These are phyloP conservation scores for Dichotomopilus funicola DNA, from an alignment of 2,329 filamentous ascomycete genomes.

Conservation along the genomic window DNA sequence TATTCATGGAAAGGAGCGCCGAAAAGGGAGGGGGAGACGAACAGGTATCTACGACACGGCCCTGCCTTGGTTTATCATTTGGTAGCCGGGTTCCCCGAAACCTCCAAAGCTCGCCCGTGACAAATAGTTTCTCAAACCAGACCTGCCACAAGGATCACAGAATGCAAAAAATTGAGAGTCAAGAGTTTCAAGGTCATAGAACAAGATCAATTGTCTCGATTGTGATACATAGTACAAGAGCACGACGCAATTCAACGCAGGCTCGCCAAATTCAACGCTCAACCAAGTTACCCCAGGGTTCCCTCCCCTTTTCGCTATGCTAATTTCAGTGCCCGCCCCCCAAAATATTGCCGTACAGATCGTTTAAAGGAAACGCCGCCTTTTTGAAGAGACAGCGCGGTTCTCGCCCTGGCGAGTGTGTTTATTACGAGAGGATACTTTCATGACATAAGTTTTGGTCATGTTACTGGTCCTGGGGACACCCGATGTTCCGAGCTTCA, in stretches of 20 bases:
- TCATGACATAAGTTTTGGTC: slow-evolving; percentile 17
- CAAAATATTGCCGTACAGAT: slow-evolving; percentile 10
- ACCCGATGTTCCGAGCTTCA: slow-evolving; percentile 19
- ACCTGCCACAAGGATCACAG: too few relatives aligned
- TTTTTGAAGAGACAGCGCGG: neutral
- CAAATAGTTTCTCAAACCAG: too few relatives aligned
- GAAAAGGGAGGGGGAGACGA: too few relatives aligned
- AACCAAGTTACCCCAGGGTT: neutral
- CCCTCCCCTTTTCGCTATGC: slow-evolving; percentile 7
- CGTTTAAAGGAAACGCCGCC: slow-evolving; percentile 7
- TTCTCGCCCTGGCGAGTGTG: slow-evolving; percentile 9
- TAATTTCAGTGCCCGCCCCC: slow-evolving; percentile 1
- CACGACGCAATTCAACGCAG: neutral
- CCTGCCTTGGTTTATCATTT: too few relatives aligned
- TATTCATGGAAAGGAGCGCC: too few relatives aligned
- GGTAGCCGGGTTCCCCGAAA: too few relatives aligned
- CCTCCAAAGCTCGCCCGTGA: too few relatives aligned
- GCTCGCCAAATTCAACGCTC: slow-evolving; percentile 6
- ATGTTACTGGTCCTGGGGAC: slow-evolving; percentile 15
- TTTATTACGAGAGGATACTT: slow-evolving; percentile 16
- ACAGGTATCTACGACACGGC: too few relatives aligned
- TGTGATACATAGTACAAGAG: slow-evolving; percentile 6
- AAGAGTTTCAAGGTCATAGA: neutral
- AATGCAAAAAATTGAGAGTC: neutral
- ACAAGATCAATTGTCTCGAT: slow-evolving; percentile 6